Evolutionary conservation across 331 rosid genomes (phyloP).

Genomic region (Telfairia occidentalis): DNA sequence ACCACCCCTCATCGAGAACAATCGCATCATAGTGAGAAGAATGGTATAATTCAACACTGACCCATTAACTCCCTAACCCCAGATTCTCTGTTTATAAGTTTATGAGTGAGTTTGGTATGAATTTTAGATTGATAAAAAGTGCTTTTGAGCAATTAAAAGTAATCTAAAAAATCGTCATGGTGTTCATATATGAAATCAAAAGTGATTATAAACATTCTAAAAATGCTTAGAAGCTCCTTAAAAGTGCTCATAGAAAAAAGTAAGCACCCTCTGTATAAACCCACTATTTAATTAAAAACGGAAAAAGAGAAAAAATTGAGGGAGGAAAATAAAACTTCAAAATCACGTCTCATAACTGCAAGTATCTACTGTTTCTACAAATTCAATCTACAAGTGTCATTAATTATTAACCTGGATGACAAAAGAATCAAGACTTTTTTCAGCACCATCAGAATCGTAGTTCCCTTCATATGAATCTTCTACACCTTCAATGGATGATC

Average conservation of each 20-base stretch:
- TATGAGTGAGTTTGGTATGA: background rate
- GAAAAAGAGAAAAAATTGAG: background rate
- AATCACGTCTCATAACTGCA: background rate
- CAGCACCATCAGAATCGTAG: constrained; percentile 91
- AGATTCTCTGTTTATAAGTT: background rate
- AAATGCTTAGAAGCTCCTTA: background rate
- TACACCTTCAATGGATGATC: constrained; percentile 68
- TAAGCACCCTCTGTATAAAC: background rate
- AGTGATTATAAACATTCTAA: background rate
- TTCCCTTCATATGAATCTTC: constrained; percentile 77
- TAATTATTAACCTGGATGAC: constrained; percentile 57
- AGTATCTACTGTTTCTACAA: background rate
- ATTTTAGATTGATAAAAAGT: background rate
- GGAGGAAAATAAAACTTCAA: background rate
- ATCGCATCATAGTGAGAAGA: background rate
- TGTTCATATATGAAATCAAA: background rate
- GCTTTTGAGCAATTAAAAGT: background rate
- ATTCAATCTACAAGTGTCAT: background rate
- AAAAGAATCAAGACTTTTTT: constrained; percentile 86
- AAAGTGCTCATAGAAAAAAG: background rate
- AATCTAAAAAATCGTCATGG: background rate
- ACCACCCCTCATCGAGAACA: background rate
- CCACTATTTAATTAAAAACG: background rate
- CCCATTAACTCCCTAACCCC: background rate
- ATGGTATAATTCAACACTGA: background rate